Conservation (phyloP, 805 yeast genomes). For the Starmerella tilneyi region DNA sequence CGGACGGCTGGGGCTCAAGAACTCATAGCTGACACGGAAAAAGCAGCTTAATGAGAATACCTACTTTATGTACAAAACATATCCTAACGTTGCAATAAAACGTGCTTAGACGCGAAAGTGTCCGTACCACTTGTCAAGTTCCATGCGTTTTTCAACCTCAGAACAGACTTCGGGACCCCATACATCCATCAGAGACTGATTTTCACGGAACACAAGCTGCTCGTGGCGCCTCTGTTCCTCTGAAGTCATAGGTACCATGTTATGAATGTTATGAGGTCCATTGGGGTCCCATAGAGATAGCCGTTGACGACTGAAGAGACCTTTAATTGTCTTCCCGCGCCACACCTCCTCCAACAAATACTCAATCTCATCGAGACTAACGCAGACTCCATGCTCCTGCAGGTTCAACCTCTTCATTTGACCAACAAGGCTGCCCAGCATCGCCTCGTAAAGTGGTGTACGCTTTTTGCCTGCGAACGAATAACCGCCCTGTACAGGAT, state of each 20-base stretch:
- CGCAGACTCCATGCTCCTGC: constrained; percentile 61
- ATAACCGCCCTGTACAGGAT: constrained; percentile 52
- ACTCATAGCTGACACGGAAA: too few relatives aligned
- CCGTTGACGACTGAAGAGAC: constrained; percentile 67
- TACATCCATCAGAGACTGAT: constrained; percentile 50
- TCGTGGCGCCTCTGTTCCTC: constrained; percentile 82
- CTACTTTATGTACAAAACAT: too few relatives aligned
- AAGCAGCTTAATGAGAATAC: too few relatives aligned
- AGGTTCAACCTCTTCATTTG: constrained; percentile 70
- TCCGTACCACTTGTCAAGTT: constrained; percentile 66
- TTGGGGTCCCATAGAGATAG: constrained; percentile 75
- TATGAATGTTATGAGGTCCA: constrained; percentile 56
- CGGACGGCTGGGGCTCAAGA: too few relatives aligned
- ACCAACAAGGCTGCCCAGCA: constrained; percentile 72
- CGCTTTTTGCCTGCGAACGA: constrained; percentile 76
- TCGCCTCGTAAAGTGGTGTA: constrained; percentile 71
- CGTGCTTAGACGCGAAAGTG: constrained; percentile 37
- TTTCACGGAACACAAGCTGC: constrained; percentile 56
- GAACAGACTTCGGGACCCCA: constrained; percentile 51
- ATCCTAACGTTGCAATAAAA: too few relatives aligned
- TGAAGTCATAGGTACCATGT: constrained; percentile 77
- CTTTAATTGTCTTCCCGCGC: constrained; percentile 85
- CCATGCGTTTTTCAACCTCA: constrained; percentile 49
- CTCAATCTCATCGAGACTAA: constrained; percentile 53
- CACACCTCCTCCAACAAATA: constrained; percentile 85